Evolutionary conservation across 2,329 filamentous ascomycete species (phyloP).

Genomic region (Metarhizium brunneum): DNA sequence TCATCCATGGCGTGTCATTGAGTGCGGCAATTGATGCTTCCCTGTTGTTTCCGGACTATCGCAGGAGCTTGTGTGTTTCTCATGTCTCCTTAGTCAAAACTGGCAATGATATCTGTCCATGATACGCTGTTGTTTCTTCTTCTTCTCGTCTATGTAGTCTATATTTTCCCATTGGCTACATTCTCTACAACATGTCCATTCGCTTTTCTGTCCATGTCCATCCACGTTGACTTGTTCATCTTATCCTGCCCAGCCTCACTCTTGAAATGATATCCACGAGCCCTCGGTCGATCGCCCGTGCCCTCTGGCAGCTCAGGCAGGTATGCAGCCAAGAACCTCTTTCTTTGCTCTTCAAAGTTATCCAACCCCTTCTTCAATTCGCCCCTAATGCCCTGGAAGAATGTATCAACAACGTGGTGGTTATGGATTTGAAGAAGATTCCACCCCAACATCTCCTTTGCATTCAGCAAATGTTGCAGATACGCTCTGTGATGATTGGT

Average conservation of each 20-base stretch:
- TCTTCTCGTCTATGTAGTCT: background rate
- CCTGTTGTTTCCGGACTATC: no score
- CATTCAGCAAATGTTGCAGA: constrained; percentile 74
- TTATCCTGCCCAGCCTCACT: constrained; percentile 54
- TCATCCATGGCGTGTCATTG: no score
- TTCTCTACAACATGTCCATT: background rate
- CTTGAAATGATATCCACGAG: constrained; percentile 76
- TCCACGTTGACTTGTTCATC: constrained; percentile 61
- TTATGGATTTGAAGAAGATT: constrained; percentile 89
- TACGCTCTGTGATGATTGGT: constrained; percentile 77
- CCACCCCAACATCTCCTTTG: constrained; percentile 97
- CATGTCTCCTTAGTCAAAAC: background rate
- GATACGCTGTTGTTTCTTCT: background rate
- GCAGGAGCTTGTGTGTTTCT: background rate
- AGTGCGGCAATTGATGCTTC: no score
- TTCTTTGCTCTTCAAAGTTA: constrained; percentile 46
- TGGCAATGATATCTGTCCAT: background rate
- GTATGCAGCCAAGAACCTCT: constrained; percentile 45
- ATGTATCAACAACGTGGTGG: constrained; percentile 58
- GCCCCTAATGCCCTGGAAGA: constrained; percentile 62
- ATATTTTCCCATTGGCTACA: background rate
- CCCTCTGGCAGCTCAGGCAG: constrained; percentile 62
- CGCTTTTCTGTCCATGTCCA: constrained; percentile 19
- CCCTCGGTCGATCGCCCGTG: constrained; percentile 68
- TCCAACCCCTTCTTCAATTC: constrained; percentile 48